Conservation (phyloP, 1,284 basidiomycete genomes). For the Puccinia horiana region DNA sequence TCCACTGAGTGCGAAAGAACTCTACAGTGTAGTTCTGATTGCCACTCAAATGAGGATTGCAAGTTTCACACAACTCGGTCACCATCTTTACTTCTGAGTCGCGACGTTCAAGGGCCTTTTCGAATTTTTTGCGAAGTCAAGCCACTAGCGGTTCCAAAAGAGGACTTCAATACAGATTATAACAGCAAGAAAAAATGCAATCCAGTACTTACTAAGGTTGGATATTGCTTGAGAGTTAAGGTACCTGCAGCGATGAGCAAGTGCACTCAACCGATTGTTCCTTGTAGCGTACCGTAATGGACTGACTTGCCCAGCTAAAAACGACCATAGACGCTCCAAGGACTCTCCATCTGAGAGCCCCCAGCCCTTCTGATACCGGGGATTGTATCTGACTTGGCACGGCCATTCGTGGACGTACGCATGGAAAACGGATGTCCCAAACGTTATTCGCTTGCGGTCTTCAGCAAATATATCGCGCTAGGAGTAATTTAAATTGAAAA, state of each 20-base stretch:
- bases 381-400: constrained; percentile 13
- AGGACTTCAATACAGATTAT: neutral
- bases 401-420: constrained; percentile 27
- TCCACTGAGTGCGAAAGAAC: neutral
- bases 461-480: neutral
- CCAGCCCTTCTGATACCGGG: neutral
- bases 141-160: neutral
- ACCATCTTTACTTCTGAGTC: neutral
- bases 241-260: neutral
- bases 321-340: constrained; percentile 9
- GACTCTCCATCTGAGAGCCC: constrained; percentile 29
- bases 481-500: neutral
- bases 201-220: neutral
- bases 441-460: neutral
- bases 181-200: neutral
- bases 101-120: neutral
- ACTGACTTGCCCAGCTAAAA: neutral
- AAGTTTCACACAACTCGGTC: neutral
- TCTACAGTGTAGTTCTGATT: neutral
- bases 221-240: neutral
- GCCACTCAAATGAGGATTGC: neutral
- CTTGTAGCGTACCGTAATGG: constrained; percentile 9
- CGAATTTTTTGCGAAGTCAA: neutral
- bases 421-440: constrained; percentile 29
- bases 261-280: neutral